These are phyloP conservation scores for Lunularia cruciata DNA, from an alignment of 225 moss, liverwort and hornwort species.

Conservation along the genomic window DNA sequence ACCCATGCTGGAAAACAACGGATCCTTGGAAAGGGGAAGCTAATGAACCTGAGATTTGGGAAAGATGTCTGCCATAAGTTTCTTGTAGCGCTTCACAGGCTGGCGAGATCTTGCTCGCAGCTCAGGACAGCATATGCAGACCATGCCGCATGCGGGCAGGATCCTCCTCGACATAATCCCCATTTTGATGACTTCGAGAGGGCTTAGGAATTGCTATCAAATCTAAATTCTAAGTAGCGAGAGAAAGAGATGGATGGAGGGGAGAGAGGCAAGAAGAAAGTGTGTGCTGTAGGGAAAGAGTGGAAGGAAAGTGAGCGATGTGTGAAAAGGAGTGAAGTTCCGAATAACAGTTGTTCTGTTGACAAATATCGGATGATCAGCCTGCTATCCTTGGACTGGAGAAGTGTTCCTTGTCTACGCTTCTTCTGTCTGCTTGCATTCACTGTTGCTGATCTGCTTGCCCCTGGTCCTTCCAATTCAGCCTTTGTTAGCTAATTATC, in stretches of 20 bases:
- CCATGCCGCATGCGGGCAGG: slow-evolving; percentile 75
- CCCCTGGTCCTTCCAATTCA: slow-evolving; percentile 5
- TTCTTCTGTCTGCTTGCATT: slow-evolving; percentile 9
- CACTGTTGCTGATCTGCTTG: slow-evolving; percentile 12
- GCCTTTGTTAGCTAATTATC: slow-evolving; percentile 1
- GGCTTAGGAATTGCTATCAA: background rate
- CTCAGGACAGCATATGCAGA: slow-evolving; percentile 86
- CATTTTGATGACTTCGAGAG: slow-evolving; percentile 36
- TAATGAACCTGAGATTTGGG: slow-evolving; percentile 67
- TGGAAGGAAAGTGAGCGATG: too few relatives aligned
- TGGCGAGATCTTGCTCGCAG: slow-evolving; percentile 87
- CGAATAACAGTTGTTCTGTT: background rate
- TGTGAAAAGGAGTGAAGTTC: background rate
- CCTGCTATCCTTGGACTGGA: background rate
- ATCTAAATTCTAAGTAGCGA: slow-evolving; percentile 4
- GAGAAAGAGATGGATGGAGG: background rate
- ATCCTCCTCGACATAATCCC: slow-evolving; percentile 85
- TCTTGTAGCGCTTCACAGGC: slow-evolving; percentile 95
- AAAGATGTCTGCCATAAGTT: slow-evolving; percentile 79
- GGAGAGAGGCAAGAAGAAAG: background rate
- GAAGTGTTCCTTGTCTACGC: background rate
- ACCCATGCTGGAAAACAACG: background rate
- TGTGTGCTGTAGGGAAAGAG: background rate
- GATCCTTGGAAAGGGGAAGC: background rate
- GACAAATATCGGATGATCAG: background rate